These are phyloP conservation scores for Lepidium sativum DNA, from an alignment of 345 rosid genomes.

Conservation along the genomic window DNA sequence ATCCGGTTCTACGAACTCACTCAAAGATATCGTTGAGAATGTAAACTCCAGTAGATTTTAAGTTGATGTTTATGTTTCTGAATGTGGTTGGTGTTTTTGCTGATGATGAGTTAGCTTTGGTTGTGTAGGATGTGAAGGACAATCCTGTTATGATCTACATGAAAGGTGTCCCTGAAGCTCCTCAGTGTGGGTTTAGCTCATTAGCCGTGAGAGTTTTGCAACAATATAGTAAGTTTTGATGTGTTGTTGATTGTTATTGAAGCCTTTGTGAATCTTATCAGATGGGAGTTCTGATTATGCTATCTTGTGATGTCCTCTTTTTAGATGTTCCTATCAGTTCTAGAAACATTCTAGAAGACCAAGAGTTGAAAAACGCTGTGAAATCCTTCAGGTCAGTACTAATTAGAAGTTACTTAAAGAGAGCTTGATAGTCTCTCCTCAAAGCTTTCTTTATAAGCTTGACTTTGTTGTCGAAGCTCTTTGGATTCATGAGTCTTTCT, in stretches of 20 bases:
- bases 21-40: slow-evolving; percentile 71
- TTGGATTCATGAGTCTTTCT: not conserved
- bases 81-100: not conserved
- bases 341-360: slow-evolving; percentile 85
- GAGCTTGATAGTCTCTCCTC: not conserved
- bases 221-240: slow-evolving; percentile 54
- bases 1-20: slow-evolving; percentile 37
- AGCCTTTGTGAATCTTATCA: not conserved
- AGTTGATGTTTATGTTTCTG: not conserved
- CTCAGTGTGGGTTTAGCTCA: slow-evolving; percentile 95
- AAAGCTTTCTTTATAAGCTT: not conserved
- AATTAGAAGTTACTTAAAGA: not conserved
- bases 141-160: slow-evolving; percentile 90
- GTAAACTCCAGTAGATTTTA: slow-evolving; percentile 24
- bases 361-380: slow-evolving; percentile 77
- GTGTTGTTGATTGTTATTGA: not conserved
- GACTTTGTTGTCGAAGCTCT: no score
- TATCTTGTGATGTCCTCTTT: slow-evolving; percentile 10
- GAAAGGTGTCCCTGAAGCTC: slow-evolving; percentile 91
- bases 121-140: slow-evolving; percentile 71
- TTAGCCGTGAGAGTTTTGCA: slow-evolving; percentile 80
- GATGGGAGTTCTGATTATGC: not conserved
- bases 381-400: slow-evolving; percentile 63
- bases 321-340: slow-evolving; percentile 74
- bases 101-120: slow-evolving; percentile 12